These are phyloP conservation scores for Thalassiosira profunda DNA, from an alignment of 108 stramenopile genomes.

Conservation along the genomic window DNA sequence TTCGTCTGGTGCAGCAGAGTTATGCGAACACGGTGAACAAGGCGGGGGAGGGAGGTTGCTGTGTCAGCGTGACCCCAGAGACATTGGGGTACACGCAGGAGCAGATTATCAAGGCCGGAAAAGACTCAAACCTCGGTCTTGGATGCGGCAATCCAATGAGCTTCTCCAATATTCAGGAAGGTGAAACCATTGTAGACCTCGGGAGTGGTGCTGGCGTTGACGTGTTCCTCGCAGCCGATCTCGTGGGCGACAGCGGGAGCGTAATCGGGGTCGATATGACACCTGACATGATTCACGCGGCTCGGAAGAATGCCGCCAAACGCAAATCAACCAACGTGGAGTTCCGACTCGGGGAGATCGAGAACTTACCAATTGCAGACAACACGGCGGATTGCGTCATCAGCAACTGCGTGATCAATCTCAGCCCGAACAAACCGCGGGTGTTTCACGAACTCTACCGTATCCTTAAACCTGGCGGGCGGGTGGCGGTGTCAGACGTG, in stretches of 20 bases:
- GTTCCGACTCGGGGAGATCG: constrained; percentile 91
- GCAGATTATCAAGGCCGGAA: constrained; percentile 31
- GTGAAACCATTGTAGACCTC: constrained; percentile 64
- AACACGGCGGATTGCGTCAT: constrained; percentile 82
- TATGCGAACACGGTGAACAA: constrained; percentile 46
- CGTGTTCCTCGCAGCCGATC: constrained; percentile 56
- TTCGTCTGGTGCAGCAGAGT: constrained; percentile 19
- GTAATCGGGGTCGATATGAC: constrained; percentile 90
- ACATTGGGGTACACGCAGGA: constrained; percentile 34
- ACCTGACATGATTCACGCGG: constrained; percentile 57
- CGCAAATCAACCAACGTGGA: constrained; percentile 48
- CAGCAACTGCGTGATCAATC: constrained; percentile 93
- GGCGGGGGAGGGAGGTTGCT: constrained; percentile 27
- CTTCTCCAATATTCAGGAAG: constrained; percentile 29
- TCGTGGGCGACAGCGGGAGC: constrained; percentile 51
- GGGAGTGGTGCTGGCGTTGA: constrained; percentile 74
- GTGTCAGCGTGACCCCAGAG: constrained; percentile 24
- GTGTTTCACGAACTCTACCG: constrained; percentile 81
- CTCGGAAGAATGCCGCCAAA: constrained; percentile 39
- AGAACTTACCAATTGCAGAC: constrained; percentile 81
- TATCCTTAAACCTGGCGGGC: constrained; percentile 86
- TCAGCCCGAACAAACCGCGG: constrained; percentile 83
- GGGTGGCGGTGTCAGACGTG: constrained; percentile 81
- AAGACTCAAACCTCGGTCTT: constrained; percentile 46
- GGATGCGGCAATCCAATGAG: constrained; percentile 56